A percentile compares a stretch with the other conserved stretches of the same genome.
Evolutionary conservation across 2,329 filamentous ascomycete genomes (phyloP).

Genomic region (Alternaria brassicicola): DNA sequence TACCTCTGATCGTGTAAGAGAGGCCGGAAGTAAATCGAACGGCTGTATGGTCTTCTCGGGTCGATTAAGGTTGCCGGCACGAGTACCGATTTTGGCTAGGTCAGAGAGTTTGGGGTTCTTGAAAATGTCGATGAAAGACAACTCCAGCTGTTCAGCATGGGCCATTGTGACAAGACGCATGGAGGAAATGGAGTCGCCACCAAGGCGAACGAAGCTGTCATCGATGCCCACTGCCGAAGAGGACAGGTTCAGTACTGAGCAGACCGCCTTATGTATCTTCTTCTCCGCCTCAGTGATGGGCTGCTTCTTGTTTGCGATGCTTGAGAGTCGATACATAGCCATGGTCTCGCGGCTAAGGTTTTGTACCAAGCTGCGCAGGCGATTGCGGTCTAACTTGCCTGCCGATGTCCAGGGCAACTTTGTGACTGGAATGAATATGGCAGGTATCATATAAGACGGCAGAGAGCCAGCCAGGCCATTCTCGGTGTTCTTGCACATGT

Average conservation of each 20-base stretch:
- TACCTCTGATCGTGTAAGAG: conserved; percentile 18
- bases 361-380: conserved; percentile 34
- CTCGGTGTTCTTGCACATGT: conserved; percentile 40
- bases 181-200: conserved; percentile 40
- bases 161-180: conserved; percentile 41
- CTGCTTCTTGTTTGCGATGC: conserved; percentile 37
- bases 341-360: conserved; percentile 38
- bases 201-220: conserved; percentile 45
- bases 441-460: conserved; percentile 45
- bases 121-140: conserved; percentile 43
- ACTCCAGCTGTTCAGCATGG: conserved; percentile 33
- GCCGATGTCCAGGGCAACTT: conserved; percentile 43
- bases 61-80: background rate
- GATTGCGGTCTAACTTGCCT: conserved; percentile 43
- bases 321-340: conserved; percentile 38
- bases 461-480: conserved; percentile 37
- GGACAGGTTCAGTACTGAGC: conserved; percentile 35
- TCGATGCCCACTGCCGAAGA: conserved; percentile 36
- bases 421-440: conserved; percentile 40
- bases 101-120: conserved; percentile 40
- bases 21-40: conserved; percentile 29
- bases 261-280: conserved; percentile 41
- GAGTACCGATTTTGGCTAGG: conserved; percentile 33
- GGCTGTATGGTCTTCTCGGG: conserved; percentile 22
- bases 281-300: conserved; percentile 36